Evolutionary conservation across 78 protist species (phyloP), one percentile per base, ranked within the genome.

Genomic region (Speleostelium caveatum): DNA sequence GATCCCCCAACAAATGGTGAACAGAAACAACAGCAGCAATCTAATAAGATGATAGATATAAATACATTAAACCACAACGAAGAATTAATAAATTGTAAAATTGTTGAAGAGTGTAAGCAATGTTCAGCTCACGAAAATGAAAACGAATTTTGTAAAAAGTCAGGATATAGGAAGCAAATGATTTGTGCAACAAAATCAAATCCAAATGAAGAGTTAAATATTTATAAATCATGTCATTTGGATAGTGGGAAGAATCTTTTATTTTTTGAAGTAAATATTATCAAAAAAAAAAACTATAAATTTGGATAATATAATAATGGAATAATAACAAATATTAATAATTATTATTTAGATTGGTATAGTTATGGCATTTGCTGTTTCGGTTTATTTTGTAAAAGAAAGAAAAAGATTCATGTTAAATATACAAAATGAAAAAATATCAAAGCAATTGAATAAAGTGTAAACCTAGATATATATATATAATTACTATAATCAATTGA

Each of bases 341-440:
- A 8, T 28, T 6, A 32, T 7, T 33, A 33, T 35, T 33, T 65
- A 65, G 72, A 38, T 67, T 35, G 74, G 51, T 17, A 33, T 67
- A n/a, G 30, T 35, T 24, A 32, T 67, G 2, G 51, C 39, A 26
- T 67, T 67, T 67, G 32, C 39, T 22, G 30, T 67, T 39, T 67
- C 74, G 14, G 36, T 67, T 67, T 67, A 67, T 41, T 67, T 67
- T 67, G 56, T 67, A 4, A 67, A 39, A 36, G 58, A 67, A 67
- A 67, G 74, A 41, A 67, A 67, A 39, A 67, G 56, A 39, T n/a
- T 24, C n/a, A 39, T 14, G 7, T 10, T 17, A 26, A 2, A 8
- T 19, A 26, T 33, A 39, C 30, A 67, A 7, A 67, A 41, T 67
- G 74, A 67, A 67, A 67, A 45, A 16, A 21, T 67, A 4, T 14